These are phyloP conservation scores for Cryptosporidium andersoni DNA, from an alignment of 169 alveolate genomes.

Conservation along the genomic window DNA sequence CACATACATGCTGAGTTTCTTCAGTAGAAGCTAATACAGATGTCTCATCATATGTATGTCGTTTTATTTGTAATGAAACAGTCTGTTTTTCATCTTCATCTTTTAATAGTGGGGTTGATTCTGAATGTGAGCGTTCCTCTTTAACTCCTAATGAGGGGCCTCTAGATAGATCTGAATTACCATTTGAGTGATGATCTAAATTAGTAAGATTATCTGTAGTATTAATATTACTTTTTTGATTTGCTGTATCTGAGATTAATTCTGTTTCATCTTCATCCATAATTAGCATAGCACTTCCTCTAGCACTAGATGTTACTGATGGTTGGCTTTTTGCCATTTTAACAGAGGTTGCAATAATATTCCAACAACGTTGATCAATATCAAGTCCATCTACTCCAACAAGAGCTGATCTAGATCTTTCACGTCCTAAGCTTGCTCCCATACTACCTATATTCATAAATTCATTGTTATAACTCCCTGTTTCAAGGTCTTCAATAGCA, in stretches of 20 bases:
- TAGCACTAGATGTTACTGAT: conserved; percentile 63
- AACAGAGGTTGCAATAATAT: conserved; percentile 64
- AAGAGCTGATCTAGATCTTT: conserved; percentile 63
- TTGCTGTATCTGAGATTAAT: background rate
- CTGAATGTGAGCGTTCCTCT: conserved; percentile 59
- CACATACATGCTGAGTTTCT: background rate
- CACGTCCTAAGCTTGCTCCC: conserved; percentile 66
- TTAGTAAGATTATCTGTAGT: background rate
- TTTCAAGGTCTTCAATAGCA: conserved; percentile 44
- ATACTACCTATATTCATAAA: conserved; percentile 22
- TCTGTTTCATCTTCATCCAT: conserved; percentile 13
- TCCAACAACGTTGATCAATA: conserved; percentile 68
- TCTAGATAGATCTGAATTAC: background rate
- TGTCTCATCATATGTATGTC: conserved; percentile 64
- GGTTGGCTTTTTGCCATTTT: conserved; percentile 71
- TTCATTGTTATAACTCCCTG: conserved; percentile 19
- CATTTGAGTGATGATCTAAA: conserved; percentile 4
- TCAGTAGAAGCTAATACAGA: conserved; percentile 11
- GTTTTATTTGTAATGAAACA: conserved; percentile 2
- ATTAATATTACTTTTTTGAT: background rate
- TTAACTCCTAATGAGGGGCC: background rate
- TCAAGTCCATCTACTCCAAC: conserved; percentile 70
- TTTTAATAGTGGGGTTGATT: conserved; percentile 37
- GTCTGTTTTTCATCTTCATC: conserved; percentile 24
- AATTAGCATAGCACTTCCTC: conserved; percentile 56